Base-by-base conservation (phyloP, 2,329 filamentous ascomycete genomes). In the Exophiala phaeomuriformis region DNA sequence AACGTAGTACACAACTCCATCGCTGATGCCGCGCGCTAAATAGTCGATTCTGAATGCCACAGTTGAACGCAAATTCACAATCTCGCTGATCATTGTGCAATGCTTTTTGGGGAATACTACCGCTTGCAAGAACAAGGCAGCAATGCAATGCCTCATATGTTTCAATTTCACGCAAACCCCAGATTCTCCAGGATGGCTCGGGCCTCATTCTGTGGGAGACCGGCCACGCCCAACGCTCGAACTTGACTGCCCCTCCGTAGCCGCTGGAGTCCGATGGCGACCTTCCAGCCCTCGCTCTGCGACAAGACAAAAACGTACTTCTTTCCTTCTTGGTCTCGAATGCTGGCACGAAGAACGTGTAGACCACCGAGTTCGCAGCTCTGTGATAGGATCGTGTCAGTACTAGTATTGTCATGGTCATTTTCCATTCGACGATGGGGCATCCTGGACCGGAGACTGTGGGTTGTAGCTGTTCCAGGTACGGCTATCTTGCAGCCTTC, bases 251-350 rank as follows among this genome's bases (percentile, higher is more conserved):
- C 80, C 58, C 76, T 75, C 45, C 75, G 70, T 56, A 84, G 67
- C 29, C 77, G 71, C 64, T 80, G 74, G 41, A 84, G 66, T 1
- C 81, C 81, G 39, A 79, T 68, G 0, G 77, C 77, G 19, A 84
- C 75, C 65, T 84, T 84, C 79, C 80, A 84, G 36, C 75, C 79
- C 64, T 84, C 81, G 10, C 69, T 73, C 52, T 81, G 75, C 41
- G 76, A 73, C 49, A 84, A 66, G 19, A 84, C 71, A 61, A 84
- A 84, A 59, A 82, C 76, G 62, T 82, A 84, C 60, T 74, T 75
- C 63, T 80, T 82, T 56, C 78, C 78, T 61, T 83, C 80, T 49
- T 75, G 71, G 62, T 84, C 81, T 53, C 80, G 74, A 45, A 81
- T 69, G 45, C 72, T 78, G 9, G 79, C 80, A 49, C 81, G 74